Conservation (phyloP, 2,329 filamentous ascomycete genomes). For the Parafenestella ontariensis region DNA sequence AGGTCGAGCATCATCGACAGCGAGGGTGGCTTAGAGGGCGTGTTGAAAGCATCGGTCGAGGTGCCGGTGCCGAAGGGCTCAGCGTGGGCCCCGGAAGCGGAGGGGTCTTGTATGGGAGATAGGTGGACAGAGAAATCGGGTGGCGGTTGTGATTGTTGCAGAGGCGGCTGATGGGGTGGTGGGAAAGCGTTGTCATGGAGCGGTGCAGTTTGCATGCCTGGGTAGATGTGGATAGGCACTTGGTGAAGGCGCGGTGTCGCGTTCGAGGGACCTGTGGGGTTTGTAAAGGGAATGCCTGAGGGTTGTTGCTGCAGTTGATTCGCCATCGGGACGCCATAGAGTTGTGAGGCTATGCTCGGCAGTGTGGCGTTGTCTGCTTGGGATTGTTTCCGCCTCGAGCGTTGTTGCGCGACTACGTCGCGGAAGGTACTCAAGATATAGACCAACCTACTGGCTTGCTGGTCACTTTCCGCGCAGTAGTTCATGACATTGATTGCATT, state of each 20-base stretch:
- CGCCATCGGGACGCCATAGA: conserved; percentile 34
- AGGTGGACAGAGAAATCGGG: conserved; percentile 39
- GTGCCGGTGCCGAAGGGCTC: conserved; percentile 8
- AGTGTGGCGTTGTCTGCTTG: conserved; percentile 31
- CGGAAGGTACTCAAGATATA: conserved; percentile 49
- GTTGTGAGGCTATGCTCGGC: conserved; percentile 44
- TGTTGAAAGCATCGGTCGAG: conserved; percentile 10
- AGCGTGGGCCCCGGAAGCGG: conserved; percentile 9
- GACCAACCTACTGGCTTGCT: conserved; percentile 48
- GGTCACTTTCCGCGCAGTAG: conserved; percentile 51
- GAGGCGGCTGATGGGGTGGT: conserved; percentile 3
- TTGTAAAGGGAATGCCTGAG: conserved; percentile 5
- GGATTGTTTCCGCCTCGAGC: conserved; percentile 33
- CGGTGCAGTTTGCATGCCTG: conserved; percentile 42
- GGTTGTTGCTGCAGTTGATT: conserved; percentile 18
- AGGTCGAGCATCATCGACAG: conserved; percentile 49
- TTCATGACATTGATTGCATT: conserved; percentile 51
- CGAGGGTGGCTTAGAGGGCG: conserved; percentile 28
- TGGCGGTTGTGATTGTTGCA: conserved; percentile 14
- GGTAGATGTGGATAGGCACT: conserved; percentile 47
- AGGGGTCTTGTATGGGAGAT: conserved; percentile 38
- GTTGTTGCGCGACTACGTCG: conserved; percentile 46
- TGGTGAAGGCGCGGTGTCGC: conserved; percentile 37
- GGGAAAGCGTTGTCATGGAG: conserved; percentile 20
- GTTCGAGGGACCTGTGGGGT: conserved; percentile 20